Conservation (phyloP, 2,329 filamentous ascomycete genomes). For the Aspergillus nomiae region DNA sequence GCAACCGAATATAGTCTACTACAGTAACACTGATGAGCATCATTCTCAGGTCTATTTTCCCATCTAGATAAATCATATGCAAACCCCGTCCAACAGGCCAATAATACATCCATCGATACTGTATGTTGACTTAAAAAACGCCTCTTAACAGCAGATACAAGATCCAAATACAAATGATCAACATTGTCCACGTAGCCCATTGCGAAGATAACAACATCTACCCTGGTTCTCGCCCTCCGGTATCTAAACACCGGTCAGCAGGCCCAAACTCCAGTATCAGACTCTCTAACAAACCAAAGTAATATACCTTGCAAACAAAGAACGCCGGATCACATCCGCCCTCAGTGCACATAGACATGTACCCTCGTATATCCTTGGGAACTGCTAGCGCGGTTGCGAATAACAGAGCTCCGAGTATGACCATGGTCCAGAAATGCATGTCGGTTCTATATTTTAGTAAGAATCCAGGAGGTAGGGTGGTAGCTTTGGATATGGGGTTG, state of each 20-base stretch:
- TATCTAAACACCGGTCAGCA: background rate
- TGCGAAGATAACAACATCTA: background rate
- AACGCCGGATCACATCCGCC: background rate
- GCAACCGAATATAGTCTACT: too few species aligned
- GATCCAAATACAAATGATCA: too few species aligned
- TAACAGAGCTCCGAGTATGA: background rate
- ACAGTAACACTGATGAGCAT: too few species aligned
- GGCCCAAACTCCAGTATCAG: background rate
- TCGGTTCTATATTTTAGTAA: background rate
- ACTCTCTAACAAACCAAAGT: fast-evolving
- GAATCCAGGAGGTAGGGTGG: background rate
- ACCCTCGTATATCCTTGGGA: background rate
- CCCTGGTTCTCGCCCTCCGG: background rate
- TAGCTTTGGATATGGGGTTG: too few species aligned
- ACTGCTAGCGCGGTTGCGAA: background rate
- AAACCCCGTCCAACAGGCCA: too few species aligned
- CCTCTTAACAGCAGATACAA: too few species aligned
- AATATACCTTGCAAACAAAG: background rate
- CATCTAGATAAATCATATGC: too few species aligned
- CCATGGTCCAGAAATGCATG: background rate
- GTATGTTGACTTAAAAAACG: too few species aligned
- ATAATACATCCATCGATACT: too few species aligned
- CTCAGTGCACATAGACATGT: background rate
- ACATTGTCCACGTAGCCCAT: background rate
- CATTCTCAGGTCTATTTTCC: too few species aligned